Evolutionary conservation across 106 monocot species (phyloP).

Genomic region (Vanilla planifolia): DNA sequence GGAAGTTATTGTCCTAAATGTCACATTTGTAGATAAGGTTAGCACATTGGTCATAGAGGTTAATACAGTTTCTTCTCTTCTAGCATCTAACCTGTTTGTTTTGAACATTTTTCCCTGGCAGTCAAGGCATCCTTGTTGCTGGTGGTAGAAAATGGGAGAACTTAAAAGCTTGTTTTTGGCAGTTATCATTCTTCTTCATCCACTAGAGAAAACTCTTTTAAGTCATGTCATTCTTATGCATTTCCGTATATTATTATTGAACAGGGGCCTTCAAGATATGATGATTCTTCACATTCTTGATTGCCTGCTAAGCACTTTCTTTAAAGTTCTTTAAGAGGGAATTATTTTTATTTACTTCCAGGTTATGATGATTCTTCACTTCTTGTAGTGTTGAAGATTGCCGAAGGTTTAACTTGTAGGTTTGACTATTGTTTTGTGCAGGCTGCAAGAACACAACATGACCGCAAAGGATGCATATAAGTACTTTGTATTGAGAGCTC

Average conservation of each 20-base stretch:
- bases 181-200: no score
- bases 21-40: background rate
- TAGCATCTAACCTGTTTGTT: no score
- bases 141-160: no score
- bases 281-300: constrained; percentile 1
- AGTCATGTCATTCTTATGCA: background rate
- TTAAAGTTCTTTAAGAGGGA: background rate
- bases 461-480: constrained; percentile 80
- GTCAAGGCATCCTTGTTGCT: background rate
- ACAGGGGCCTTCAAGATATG: background rate
- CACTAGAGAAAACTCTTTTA: background rate
- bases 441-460: constrained; percentile 82
- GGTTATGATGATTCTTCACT: no score
- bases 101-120: background rate
- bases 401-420: background rate
- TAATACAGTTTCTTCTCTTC: background rate
- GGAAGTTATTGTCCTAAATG: background rate
- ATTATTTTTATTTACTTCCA: no score
- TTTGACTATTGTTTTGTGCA: constrained; percentile 11
- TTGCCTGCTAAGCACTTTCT: background rate
- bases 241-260: background rate
- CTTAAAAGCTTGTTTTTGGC: background rate
- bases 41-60: background rate
- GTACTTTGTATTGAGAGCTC: constrained; percentile 95
- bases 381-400: no score